phyloP scores from a whole-genome alignment of 2,329 filamentous ascomycete species.

The Ceratocystis colombiana region DNA sequence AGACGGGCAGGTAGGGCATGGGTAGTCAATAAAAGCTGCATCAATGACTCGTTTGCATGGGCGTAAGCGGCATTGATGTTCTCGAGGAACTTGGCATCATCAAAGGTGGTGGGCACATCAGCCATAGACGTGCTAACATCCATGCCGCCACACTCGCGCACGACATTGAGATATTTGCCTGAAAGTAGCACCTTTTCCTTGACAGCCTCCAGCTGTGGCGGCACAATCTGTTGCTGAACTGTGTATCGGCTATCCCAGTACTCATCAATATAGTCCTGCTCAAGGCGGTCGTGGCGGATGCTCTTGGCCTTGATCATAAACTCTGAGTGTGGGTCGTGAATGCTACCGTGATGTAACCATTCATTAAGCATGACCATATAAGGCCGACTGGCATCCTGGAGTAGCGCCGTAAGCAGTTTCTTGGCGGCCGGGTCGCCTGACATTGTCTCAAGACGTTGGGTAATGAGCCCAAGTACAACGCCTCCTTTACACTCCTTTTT shows the following conservation, averaged over 20 bases:
- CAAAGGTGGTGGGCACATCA: constrained; percentile 84
- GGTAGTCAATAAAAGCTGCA: constrained; percentile 82
- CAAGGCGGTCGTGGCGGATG: constrained; percentile 78
- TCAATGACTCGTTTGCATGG: constrained; percentile 84
- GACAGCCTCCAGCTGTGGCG: constrained; percentile 79
- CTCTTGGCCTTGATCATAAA: constrained; percentile 94
- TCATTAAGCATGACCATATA: constrained; percentile 99
- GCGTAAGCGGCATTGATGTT: constrained; percentile 95
- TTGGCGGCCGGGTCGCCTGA: constrained; percentile 87
- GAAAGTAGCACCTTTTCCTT: constrained; percentile 92
- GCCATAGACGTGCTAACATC: constrained; percentile 81
- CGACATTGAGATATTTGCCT: constrained; percentile 95
- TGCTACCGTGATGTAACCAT: constrained; percentile 92
- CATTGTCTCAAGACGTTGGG: constrained; percentile 74
- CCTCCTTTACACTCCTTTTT: constrained; percentile 97
- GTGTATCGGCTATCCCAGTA: constrained; percentile 99
- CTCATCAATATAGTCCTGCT: constrained; percentile 96
- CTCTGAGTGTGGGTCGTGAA: constrained; percentile 86
- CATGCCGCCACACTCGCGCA: constrained; percentile 91
- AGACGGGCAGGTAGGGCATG: constrained; percentile 81
- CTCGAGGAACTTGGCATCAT: constrained; percentile 82
- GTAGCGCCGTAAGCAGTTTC: constrained; percentile 65
- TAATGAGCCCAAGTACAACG: constrained; percentile 79
- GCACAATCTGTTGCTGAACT: constrained; percentile 79
- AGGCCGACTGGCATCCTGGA: constrained; percentile 80